Base-by-base conservation (phyloP, 345 rosid genomes). In the Salix caprea region DNA sequence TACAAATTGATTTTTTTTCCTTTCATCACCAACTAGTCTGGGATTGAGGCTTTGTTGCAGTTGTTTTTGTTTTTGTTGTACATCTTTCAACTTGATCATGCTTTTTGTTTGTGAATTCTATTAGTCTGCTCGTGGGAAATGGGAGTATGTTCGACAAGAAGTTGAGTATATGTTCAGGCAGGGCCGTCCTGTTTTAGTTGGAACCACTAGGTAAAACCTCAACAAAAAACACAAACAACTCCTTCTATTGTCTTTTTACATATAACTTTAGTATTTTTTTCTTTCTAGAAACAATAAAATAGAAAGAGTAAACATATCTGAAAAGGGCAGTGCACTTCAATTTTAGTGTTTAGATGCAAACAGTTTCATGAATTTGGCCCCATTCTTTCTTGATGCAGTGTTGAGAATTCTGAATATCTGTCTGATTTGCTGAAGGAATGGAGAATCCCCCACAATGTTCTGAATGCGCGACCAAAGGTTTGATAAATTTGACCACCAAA, bases 381-480 rank as follows among this genome's bases (percentile, higher is more conserved):
- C 6, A 64, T 61, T n/a, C 70, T 74, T 75, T 86, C 76, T 80
- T 84, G 76, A 68, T 91, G 86, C 87, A 94, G 98, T 81, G 98
- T 94, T 50, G 94, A 94, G 86, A 92, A 92, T 76, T 94, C 98
- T 58, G 98, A 94, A 78, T 87, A 90, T 82, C 85, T 94, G 82
- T 94, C 98, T 14, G 94, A 84, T 85, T 80, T 91, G 87, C 92
- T 94, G 68, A 91, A 82, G 86, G 91, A 91, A 75, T 82, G 85
- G 90, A 87, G 85, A 73, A 87, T 94, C 67, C 98, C 97, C 65
- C 98, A 94, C 85, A 94, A 89, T 86, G 97, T 94, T 82, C 79
- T 94, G 77, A 94, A 94, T 88, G 98, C 98, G 71, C 87, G 98
- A 72, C 97, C 98, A 61, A 94, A 91, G 98, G 98, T 94, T 62